Evolutionary conservation across 2,329 filamentous ascomycete species (phyloP), one percentile per base, ranked within the genome.

Genomic region (Talaromyces marneffei): DNA sequence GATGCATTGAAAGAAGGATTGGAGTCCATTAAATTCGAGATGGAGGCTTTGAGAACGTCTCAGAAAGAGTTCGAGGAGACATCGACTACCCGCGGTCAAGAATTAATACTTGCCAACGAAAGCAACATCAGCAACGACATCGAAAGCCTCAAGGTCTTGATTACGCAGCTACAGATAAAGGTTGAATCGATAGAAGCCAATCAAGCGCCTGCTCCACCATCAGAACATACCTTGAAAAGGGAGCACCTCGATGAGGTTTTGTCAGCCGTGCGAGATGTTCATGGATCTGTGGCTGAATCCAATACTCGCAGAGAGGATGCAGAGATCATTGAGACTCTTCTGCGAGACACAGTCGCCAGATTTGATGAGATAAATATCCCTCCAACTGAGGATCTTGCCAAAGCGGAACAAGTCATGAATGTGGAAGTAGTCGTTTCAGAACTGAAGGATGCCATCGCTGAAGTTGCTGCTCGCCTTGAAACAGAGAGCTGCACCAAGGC

Each of bases 271-370:
- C 71, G 74, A 40, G 78, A 79, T 55, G 72, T 92, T 16, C 85
- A 89, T 63, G 82, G 81, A 10, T 80, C 82, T 8, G 79, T 90
- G n/a, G 77, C 81, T 61, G 77, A 77, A 27, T 71, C 84, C 62
- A 69, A 81, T 67, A 68, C 80, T 66, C 86, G 82, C 33, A 90
- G 90, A 71, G 91, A 96, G 66, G 92, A 97, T 67, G 90, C 92
- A 0, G 86, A 93, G 64, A 91, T 91, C 10, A 92, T 97, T 62
- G 93, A 97, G 74, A 95, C 89, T 0, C 86, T 97, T 54, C 82
- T 97, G 12, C 86, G 89, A 44, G 96, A 96, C 72, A 92, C 92
- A 33, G 97, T 97, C 72, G 86, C 88, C 4, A 90, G 90, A 52
- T 79, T 97, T 9, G 93, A 97, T 62, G 92, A 96, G 62, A 84